These are phyloP conservation scores for Fusarium sp. DNA, from an alignment of 2,329 filamentous ascomycete species.

Conservation along the genomic window DNA sequence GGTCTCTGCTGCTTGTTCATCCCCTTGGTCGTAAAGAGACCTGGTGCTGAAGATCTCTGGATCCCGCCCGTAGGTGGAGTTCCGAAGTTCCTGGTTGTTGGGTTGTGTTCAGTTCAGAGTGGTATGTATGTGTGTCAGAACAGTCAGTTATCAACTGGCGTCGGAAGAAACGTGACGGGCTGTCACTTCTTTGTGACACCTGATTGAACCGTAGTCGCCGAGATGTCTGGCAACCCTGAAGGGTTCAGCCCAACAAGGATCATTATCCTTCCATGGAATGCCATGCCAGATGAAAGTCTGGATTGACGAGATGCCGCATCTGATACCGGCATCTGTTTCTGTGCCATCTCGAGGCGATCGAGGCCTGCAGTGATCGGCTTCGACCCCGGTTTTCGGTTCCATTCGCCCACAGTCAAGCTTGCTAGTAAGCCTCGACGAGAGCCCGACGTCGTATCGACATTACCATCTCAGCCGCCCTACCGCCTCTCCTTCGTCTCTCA, in stretches of 20 bases:
- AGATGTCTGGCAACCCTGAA: neutral
- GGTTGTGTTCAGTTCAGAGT: neutral
- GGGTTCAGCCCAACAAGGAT: constrained; percentile 2
- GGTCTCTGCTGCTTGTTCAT: neutral
- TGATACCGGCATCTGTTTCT: constrained; percentile 1
- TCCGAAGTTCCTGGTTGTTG: neutral
- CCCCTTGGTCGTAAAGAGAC: neutral
- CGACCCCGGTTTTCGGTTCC: neutral
- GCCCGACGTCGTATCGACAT: neutral
- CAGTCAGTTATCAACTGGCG: neutral
- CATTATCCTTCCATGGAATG: neutral
- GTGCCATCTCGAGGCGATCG: neutral
- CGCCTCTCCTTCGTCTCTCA: constrained; percentile 7
- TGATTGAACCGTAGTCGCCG: neutral
- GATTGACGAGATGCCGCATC: neutral
- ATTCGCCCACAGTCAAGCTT: neutral
- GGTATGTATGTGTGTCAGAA: neutral
- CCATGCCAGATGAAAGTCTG: neutral
- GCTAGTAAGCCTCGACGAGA: constrained; percentile 5
- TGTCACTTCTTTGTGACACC: neutral
- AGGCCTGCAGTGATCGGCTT: neutral
- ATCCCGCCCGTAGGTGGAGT: neutral
- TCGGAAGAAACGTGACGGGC: neutral
- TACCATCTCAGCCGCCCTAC: constrained; percentile 13
- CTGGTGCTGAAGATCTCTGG: neutral